phyloP scores from a whole-genome alignment of 768 basidiomycete genomes.

The Podaxis sp. region DNA sequence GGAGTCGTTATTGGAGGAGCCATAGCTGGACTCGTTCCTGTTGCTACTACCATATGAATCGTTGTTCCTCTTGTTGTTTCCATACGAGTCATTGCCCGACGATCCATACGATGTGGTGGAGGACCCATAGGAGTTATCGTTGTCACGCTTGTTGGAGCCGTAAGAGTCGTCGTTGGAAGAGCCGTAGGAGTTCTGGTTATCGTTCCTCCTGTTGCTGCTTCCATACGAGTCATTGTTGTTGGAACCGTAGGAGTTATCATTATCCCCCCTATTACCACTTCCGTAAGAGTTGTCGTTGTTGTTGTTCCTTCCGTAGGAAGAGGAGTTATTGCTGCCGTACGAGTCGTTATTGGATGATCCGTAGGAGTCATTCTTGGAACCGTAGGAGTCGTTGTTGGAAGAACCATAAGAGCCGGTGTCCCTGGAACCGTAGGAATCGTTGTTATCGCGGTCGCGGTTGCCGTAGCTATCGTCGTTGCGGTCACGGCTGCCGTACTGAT shows the following conservation, averaged over 20 bases:
- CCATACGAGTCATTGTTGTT: slow-evolving; percentile 23
- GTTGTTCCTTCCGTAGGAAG: slow-evolving; percentile 17
- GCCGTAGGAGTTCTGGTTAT: slow-evolving; percentile 10
- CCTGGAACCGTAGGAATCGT: slow-evolving; percentile 16
- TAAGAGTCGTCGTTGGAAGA: slow-evolving; percentile 26
- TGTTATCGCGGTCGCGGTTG: neutral
- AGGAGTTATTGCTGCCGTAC: slow-evolving; percentile 16
- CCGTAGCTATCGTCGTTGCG: neutral
- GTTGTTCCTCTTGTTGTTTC: slow-evolving; percentile 11
- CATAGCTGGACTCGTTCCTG: slow-evolving; percentile 18
- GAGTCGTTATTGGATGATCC: slow-evolving; percentile 15
- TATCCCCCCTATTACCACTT: neutral
- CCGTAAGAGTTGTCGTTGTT: slow-evolving; percentile 22
- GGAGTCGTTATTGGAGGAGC: slow-evolving; percentile 24
- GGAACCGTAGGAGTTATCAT: neutral
- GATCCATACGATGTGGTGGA: neutral
- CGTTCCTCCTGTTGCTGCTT: slow-evolving; percentile 5
- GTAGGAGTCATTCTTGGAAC: neutral
- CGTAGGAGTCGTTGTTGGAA: slow-evolving; percentile 14
- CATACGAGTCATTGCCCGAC: neutral
- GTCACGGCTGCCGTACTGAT: neutral
- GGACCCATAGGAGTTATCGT: neutral
- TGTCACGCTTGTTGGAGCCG: slow-evolving; percentile 14
- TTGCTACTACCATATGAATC: slow-evolving; percentile 18
- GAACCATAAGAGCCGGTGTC: neutral